These are phyloP conservation scores for Ehretia macrophylla DNA, from an alignment of 257 asterid species.

Conservation along the genomic window DNA sequence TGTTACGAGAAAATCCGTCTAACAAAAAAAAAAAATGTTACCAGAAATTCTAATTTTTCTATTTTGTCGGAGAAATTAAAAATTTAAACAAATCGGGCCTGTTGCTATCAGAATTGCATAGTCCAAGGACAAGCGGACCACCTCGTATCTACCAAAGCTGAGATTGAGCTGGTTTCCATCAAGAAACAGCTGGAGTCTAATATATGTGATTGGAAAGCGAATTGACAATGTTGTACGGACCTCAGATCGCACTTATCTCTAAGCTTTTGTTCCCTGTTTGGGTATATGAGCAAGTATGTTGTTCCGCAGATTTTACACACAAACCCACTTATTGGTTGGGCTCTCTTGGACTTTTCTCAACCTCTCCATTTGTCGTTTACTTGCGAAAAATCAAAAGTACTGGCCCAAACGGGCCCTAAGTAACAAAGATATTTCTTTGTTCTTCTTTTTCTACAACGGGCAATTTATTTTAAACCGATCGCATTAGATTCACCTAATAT, in stretches of 20 bases:
- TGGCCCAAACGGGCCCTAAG: background rate
- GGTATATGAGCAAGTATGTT: background rate
- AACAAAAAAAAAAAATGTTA: no score
- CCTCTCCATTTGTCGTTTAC: no score
- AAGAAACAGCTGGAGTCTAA: background rate
- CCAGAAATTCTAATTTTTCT: no score
- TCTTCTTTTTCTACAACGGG: no score
- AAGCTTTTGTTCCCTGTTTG: slow-evolving; percentile 5
- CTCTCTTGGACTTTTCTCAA: background rate
- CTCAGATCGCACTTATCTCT: background rate
- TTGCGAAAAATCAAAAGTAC: background rate
- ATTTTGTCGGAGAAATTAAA: no score
- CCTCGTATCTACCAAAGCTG: no score
- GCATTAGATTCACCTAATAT: no score
- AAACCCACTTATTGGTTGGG: background rate
- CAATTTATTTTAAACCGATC: no score
- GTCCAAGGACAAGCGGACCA: no score
- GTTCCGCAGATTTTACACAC: background rate
- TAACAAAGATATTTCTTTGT: background rate
- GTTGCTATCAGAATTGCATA: no score
- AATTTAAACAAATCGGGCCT: no score
- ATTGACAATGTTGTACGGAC: background rate
- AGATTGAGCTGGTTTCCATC: slow-evolving; percentile 1
- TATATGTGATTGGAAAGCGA: background rate
- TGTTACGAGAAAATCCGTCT: no score